Evolutionary conservation across 2,329 filamentous ascomycete genomes (phyloP).

Genomic region (Aspergillus bombycis): DNA sequence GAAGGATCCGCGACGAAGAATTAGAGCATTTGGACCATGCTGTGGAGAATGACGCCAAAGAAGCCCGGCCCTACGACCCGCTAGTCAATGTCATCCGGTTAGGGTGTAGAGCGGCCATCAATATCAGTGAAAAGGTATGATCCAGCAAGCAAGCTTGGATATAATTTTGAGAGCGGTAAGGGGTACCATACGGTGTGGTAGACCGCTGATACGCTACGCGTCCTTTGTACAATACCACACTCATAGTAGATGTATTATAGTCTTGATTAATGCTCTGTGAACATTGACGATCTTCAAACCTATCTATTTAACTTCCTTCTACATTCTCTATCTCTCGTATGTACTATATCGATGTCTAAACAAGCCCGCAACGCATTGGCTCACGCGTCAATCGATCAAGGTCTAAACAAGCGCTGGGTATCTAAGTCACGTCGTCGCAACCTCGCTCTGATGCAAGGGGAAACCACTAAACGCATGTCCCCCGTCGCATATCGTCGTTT

Average conservation of each 20-base stretch:
- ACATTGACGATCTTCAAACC: background rate
- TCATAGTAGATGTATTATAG: slow-evolving; percentile 16
- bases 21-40: slow-evolving; percentile 95
- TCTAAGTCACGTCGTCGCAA: slow-evolving; percentile 12
- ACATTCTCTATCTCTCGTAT: background rate
- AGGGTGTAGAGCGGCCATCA: slow-evolving; percentile 92
- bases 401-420: slow-evolving; percentile 25
- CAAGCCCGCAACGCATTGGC: background rate
- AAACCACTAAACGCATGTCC: slow-evolving; percentile 1
- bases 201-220: background rate
- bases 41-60: slow-evolving; percentile 87
- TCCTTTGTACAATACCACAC: slow-evolving; percentile 14
- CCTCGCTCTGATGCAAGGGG: background rate
- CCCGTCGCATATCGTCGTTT: background rate
- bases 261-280: background rate
- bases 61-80: slow-evolving; percentile 86
- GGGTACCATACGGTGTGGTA: background rate
- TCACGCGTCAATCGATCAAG: slow-evolving; percentile 6
- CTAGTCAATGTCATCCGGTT: slow-evolving; percentile 83
- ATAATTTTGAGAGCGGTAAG: background rate
- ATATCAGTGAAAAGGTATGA: slow-evolving; percentile 66
- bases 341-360: background rate
- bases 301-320: background rate
- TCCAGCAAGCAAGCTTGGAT: background rate
- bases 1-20: slow-evolving; percentile 91